These are phyloP conservation scores for Termitomyces eurrhizus DNA, from an alignment of 768 basidiomycete species.

Conservation along the genomic window DNA sequence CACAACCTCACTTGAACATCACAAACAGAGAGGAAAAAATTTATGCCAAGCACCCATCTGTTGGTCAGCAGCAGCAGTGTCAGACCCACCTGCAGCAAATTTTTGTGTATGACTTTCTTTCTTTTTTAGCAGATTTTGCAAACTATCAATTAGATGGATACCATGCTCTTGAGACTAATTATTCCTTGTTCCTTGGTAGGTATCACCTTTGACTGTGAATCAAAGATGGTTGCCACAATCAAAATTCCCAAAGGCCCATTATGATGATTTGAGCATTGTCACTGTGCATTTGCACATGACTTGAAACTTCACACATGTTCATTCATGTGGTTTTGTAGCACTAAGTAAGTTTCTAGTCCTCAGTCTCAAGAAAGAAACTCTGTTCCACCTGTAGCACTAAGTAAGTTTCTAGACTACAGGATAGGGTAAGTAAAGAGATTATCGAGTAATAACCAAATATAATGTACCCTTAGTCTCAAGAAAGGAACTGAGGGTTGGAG, in stretches of 20 bases:
- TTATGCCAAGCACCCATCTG: background rate
- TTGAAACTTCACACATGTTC: background rate
- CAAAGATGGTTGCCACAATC: background rate
- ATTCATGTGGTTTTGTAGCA: background rate
- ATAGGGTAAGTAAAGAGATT: background rate
- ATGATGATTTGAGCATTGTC: background rate
- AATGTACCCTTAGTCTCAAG: background rate
- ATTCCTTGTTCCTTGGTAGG: conserved; percentile 27
- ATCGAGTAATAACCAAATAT: background rate
- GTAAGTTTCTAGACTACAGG: background rate
- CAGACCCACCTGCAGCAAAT: background rate
- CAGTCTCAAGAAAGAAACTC: no score
- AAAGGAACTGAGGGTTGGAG: background rate
- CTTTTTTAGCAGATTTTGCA: conserved; percentile 3
- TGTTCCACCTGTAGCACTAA: background rate
- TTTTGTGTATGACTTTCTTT: conserved; percentile 7
- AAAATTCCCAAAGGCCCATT: background rate
- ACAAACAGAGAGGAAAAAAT: background rate
- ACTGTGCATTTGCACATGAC: background rate
- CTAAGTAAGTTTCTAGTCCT: no score
- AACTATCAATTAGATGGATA: conserved; percentile 5
- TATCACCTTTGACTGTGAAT: conserved; percentile 18
- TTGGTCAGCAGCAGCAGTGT: background rate
- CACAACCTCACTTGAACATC: conserved; percentile 8
- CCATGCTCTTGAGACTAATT: conserved; percentile 10